Conservation (phyloP, 805 yeast genomes). For the Hanseniaspora pseudoguilliermondii region DNA sequence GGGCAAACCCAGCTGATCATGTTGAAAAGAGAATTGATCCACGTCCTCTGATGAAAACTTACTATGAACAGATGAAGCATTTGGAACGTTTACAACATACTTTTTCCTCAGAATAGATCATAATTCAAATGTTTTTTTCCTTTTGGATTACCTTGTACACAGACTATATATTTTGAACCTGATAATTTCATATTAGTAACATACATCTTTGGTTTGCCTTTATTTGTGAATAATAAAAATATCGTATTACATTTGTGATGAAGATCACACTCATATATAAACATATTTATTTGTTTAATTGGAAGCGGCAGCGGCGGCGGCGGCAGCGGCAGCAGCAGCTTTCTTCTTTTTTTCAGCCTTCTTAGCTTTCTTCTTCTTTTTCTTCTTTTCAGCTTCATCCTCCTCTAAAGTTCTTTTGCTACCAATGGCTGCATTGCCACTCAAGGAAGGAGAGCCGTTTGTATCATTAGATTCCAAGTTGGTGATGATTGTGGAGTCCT, state of each 20-base stretch:
- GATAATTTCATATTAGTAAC: background rate
- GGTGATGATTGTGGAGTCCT: slow-evolving; percentile 26
- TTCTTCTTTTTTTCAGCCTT: slow-evolving; percentile 12
- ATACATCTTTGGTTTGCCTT: background rate
- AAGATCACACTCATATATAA: too few relatives aligned
- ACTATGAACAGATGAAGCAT: slow-evolving; percentile 13
- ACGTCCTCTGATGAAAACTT: background rate
- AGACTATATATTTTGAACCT: background rate
- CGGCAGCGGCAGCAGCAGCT: slow-evolving; percentile 11
- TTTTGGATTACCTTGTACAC: background rate
- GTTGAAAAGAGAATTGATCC: slow-evolving; percentile 17
- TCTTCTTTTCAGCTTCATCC: slow-evolving; percentile 12
- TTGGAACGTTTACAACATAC: slow-evolving; percentile 5
- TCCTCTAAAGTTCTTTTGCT: slow-evolving; percentile 7
- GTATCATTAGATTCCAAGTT: background rate
- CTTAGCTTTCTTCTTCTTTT: slow-evolving; percentile 13
- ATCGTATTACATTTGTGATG: too few relatives aligned
- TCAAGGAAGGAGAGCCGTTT: background rate
- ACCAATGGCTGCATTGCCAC: background rate
- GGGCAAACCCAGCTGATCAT: slow-evolving; percentile 68
- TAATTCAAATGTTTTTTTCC: too few relatives aligned
- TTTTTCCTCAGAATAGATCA: background rate
- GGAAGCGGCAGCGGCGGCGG: slow-evolving; percentile 3
- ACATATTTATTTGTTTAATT: background rate
- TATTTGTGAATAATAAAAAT: too few relatives aligned